phyloP scores from a whole-genome alignment of 176 grass and related monocot genomes.

The Chloris gayana region DNA sequence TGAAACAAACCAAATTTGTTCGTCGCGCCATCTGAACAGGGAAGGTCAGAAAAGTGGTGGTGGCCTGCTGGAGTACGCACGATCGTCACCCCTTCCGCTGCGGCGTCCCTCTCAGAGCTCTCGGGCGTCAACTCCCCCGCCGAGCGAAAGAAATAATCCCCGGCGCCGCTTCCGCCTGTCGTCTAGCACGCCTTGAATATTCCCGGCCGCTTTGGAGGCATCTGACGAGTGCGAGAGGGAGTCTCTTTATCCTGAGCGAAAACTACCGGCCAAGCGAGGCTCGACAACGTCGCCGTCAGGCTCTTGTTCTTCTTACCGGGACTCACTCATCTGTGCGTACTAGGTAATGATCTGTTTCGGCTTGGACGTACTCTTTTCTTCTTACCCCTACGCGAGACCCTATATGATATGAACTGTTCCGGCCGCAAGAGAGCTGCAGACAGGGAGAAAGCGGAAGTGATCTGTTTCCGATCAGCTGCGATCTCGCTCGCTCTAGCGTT shows the following conservation, averaged over 20 bases:
- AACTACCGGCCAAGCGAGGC: conserved; percentile 1
- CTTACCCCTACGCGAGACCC: not conserved
- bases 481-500: not conserved
- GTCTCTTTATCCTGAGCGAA: conserved; percentile 9
- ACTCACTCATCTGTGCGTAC: conserved; percentile 43
- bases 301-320: conserved; percentile 25
- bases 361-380: conserved; percentile 6
- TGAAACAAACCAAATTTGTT: conserved; percentile 29
- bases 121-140: conserved; percentile 43
- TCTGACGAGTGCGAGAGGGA: conserved; percentile 32
- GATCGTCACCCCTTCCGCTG: conserved; percentile 27
- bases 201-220: conserved; percentile 36
- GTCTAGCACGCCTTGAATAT: conserved; percentile 53
- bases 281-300: conserved; percentile 41
- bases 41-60: conserved; percentile 8
- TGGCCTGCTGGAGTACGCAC: not conserved
- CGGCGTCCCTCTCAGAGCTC: conserved; percentile 37
- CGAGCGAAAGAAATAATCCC: conserved; percentile 2
- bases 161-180: conserved; percentile 39
- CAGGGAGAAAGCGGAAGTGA: not conserved
- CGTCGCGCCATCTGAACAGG: not conserved
- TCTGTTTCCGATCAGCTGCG: not conserved
- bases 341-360: conserved; percentile 39
- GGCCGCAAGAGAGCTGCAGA: too few relatives aligned
- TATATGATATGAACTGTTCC: not conserved